Evolutionary conservation across 2,329 filamentous ascomycete genomes (phyloP).

Genomic region (Exophiala spinifera): DNA sequence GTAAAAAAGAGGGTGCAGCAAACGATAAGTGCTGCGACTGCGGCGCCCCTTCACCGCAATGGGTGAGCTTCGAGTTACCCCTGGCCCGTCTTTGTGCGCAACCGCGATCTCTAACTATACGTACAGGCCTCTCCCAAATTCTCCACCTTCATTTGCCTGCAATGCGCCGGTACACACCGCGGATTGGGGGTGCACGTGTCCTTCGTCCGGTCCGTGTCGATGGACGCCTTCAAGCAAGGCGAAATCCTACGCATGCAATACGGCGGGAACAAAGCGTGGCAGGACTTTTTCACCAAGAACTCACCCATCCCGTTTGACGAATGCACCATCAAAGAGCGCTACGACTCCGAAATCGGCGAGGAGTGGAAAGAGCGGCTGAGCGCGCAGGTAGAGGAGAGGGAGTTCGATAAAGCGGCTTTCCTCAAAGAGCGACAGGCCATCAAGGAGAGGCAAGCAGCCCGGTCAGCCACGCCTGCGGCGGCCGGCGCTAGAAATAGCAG

Average conservation of each 20-base stretch:
- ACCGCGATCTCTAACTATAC: neutral
- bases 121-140: constrained; percentile 79
- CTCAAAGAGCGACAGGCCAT: constrained; percentile 39
- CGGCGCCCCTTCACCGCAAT: constrained; percentile 92
- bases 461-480: constrained; percentile 39
- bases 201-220: constrained; percentile 94
- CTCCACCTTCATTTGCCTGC: constrained; percentile 96
- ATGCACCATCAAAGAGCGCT: constrained; percentile 84
- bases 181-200: constrained; percentile 96
- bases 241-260: constrained; percentile 93
- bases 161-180: constrained; percentile 90
- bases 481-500: constrained; percentile 27
- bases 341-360: constrained; percentile 84
- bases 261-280: constrained; percentile 86
- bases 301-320: constrained; percentile 75
- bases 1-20: constrained; percentile 69
- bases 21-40: constrained; percentile 96
- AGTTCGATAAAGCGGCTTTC: constrained; percentile 75
- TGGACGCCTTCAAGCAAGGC: constrained; percentile 94
- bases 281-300: constrained; percentile 77
- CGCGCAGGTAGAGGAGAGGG: constrained; percentile 80
- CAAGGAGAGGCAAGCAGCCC: constrained; percentile 37
- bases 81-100: neutral
- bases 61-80: constrained; percentile 57
- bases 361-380: constrained; percentile 90